Conservation (phyloP, 345 rosid species). For the Eucalyptus cloeziana region DNA sequence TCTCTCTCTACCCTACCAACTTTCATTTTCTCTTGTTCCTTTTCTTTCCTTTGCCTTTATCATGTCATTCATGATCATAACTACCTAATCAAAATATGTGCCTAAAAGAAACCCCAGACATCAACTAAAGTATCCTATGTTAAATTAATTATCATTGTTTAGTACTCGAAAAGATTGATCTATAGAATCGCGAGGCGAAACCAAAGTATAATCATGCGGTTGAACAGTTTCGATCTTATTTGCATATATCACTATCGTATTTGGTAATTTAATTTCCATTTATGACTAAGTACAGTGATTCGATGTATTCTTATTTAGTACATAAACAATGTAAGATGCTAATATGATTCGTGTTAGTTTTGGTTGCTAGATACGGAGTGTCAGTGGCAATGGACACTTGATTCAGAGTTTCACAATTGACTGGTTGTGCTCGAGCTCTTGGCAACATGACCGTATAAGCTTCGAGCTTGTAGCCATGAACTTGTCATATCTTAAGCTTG, state of each 20-base stretch:
- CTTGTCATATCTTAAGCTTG: not conserved
- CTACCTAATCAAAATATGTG: not conserved
- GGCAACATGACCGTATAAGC: rapidly evolving
- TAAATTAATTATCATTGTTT: not conserved
- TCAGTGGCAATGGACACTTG: not conserved
- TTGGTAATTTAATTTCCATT: not conserved
- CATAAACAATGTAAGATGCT: not conserved
- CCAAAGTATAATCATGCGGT: not conserved
- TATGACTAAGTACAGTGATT: not conserved
- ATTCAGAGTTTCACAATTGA: not conserved
- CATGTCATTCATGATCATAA: not conserved
- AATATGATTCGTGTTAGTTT: not conserved
- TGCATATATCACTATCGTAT: too few species aligned
- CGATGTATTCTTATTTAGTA: not conserved
- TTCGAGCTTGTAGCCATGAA: not conserved
- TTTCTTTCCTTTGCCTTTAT: not conserved
- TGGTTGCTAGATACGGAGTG: not conserved
- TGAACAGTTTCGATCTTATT: not conserved
- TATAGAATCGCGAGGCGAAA: rapidly evolving
- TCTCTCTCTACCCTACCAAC: not conserved
- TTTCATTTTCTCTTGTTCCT: not conserved
- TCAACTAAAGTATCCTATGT: not conserved
- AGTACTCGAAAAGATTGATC: not conserved
- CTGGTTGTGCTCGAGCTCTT: not conserved
- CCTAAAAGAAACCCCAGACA: not conserved